Percentiles rank a stretch among this genome's conserved stretches.
These are phyloP conservation scores for Mangifera indica DNA, from an alignment of 345 rosid species.

Conservation along the genomic window DNA sequence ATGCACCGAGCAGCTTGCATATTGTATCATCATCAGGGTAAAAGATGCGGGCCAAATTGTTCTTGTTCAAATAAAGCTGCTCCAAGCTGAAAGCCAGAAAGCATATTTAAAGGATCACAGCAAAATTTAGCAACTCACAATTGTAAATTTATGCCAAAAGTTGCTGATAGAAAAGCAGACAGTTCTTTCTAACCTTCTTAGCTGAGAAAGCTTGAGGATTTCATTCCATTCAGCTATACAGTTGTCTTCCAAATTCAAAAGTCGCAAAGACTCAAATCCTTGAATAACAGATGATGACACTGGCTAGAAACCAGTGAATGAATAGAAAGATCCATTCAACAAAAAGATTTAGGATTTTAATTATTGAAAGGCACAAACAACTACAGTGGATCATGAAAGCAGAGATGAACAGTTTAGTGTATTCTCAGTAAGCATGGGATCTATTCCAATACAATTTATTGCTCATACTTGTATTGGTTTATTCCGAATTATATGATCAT, in stretches of 20 bases:
- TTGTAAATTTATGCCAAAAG: background rate
- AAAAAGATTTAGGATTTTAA: background rate
- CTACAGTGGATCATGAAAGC: background rate
- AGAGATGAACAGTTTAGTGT: background rate
- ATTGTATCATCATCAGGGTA: slow-evolving; percentile 41
- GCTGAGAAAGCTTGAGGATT: slow-evolving; percentile 65
- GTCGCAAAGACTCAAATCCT: slow-evolving; percentile 65
- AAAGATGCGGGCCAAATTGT: slow-evolving; percentile 55
- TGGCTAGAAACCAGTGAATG: slow-evolving; percentile 34
- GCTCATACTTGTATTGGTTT: background rate
- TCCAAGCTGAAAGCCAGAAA: slow-evolving; percentile 58
- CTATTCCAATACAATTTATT: background rate
- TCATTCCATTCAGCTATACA: slow-evolving; percentile 79
- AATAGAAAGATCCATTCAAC: slow-evolving; percentile 4
- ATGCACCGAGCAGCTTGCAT: slow-evolving; percentile 24
- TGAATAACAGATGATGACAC: slow-evolving; percentile 41
- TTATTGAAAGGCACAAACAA: background rate
- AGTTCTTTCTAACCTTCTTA: slow-evolving; percentile 58
- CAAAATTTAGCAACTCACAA: background rate
- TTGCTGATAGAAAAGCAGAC: slow-evolving; percentile 16
- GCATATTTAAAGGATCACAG: slow-evolving; percentile 6
- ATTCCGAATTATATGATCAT: too few species aligned
- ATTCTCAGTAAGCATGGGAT: background rate
- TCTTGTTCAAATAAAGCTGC: slow-evolving; percentile 82
- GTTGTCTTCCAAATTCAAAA: slow-evolving; percentile 89